Percentiles rank a stretch among this genome's conserved stretches.
Conservation (phyloP, 2,329 filamentous ascomycete genomes). For the Aspergillus quadricinctus region DNA sequence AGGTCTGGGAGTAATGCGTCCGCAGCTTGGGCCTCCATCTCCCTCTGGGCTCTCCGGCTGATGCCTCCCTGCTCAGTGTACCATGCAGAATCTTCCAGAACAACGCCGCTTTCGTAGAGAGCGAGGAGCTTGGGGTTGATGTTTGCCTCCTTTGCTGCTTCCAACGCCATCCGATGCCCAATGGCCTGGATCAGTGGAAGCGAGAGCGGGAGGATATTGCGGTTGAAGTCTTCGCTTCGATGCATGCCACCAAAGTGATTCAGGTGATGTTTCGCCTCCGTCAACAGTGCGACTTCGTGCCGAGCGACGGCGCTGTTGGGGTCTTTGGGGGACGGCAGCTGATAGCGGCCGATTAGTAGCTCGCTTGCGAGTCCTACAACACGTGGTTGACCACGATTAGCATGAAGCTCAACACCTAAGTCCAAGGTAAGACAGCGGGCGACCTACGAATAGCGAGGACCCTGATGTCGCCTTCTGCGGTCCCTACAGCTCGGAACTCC, state of each 20-base stretch:
- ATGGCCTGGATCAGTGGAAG: slow-evolving; percentile 17
- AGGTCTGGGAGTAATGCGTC: too few species aligned
- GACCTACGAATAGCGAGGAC: slow-evolving; percentile 19
- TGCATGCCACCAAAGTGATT: slow-evolving; percentile 4
- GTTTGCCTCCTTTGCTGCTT: slow-evolving; percentile 15
- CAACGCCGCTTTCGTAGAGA: slow-evolving; percentile 11
- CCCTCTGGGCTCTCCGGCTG: too few species aligned
- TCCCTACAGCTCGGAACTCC: background rate
- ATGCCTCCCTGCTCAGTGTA: slow-evolving; percentile 9
- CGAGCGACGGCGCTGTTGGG: slow-evolving; percentile 11
- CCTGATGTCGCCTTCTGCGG: slow-evolving; percentile 16
- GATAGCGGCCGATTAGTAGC: too few species aligned
- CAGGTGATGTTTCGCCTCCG: slow-evolving; percentile 8
- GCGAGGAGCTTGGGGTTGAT: slow-evolving; percentile 6
- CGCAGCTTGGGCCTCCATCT: too few species aligned
- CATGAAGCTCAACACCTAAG: too few species aligned
- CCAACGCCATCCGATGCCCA: slow-evolving; percentile 19
- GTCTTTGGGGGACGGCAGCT: too few species aligned
- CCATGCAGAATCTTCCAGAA: slow-evolving; percentile 13
- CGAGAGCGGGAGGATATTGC: slow-evolving; percentile 14
- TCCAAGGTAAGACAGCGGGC: too few species aligned
- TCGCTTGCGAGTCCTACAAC: background rate
- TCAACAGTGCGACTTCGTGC: slow-evolving; percentile 17
- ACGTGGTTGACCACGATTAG: background rate
- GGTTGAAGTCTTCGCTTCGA: slow-evolving; percentile 16